phyloP scores from a whole-genome alignment of 2,329 filamentous ascomycete species.

The Colletotrichum musicola region DNA sequence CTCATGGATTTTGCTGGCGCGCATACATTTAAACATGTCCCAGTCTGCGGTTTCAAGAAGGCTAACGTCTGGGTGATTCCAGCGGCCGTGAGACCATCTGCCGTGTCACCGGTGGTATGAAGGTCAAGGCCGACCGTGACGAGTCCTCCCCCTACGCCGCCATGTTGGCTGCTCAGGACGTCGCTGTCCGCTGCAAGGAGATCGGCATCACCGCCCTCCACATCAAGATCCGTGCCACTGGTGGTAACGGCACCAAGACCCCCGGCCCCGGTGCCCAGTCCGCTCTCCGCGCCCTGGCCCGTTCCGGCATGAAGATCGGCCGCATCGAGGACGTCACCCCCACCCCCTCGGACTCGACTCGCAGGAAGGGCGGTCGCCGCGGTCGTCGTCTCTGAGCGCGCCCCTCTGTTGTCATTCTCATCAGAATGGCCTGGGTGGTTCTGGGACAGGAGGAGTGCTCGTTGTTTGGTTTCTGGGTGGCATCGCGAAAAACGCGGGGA shows the following conservation, averaged over 20 bases:
- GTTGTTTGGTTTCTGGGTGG: slow-evolving; percentile 68
- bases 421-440: slow-evolving; percentile 30
- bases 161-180: slow-evolving; percentile 99
- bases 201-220: slow-evolving; percentile 89
- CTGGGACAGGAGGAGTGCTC: slow-evolving; percentile 53
- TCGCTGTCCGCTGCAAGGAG: slow-evolving; percentile 86
- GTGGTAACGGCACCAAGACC: slow-evolving; percentile 99
- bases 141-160: slow-evolving; percentile 99
- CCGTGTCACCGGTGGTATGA: slow-evolving; percentile 99
- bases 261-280: slow-evolving; percentile 99
- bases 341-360: slow-evolving; percentile 98
- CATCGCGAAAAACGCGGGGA: slow-evolving; percentile 80
- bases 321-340: slow-evolving; percentile 99
- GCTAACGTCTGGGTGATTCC: slow-evolving; percentile 78
- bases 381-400: slow-evolving; percentile 97
- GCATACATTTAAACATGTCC: background rate
- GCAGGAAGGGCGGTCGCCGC: slow-evolving; percentile 99
- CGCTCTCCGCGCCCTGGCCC: slow-evolving; percentile 97
- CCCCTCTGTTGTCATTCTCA: slow-evolving; percentile 43
- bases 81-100: slow-evolving; percentile 99
- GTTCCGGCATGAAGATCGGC: slow-evolving; percentile 99
- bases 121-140: slow-evolving; percentile 99
- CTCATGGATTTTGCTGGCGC: background rate
- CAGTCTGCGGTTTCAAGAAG: slow-evolving; percentile 48
- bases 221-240: slow-evolving; percentile 99